Evolutionary conservation across 2,329 filamentous ascomycete genomes (phyloP), one percentile per base, ranked within the genome.

Genomic region (Neonectria coccinea): DNA sequence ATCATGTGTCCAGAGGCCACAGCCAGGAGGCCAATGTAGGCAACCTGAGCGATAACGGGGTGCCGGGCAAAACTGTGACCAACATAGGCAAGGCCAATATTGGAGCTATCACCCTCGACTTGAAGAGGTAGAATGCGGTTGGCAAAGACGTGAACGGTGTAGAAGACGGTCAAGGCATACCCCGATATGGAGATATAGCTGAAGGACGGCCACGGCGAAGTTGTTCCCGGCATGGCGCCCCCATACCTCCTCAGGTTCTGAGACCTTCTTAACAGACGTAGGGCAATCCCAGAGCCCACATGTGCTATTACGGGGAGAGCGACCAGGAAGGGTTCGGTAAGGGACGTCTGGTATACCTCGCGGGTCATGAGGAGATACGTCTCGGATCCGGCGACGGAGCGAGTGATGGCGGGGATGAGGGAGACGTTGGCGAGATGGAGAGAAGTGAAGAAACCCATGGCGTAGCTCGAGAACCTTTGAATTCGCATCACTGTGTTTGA

Each of bases 381-480:
- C 76, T 97, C 94, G 65, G 92, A 92, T 56, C 89, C 86, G 9
- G 90, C 82, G 7, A 96, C 87, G 50, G 91, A 93, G 62, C 85
- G 87, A 44, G 92, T 93, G 54, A 90, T 72, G 41, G 96, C 87
- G 0, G 93, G 94, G 68, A 97, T 90, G 47, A 97, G 78, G 8
- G 92, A 92, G 36, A 93, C 95, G 73, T 94, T 97, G 73, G 89
- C 85, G 67, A 96, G 83, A 81, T 97, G 94, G 62, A 96, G 84
- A 31, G 88, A 84, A 36, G 91, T 86, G 81, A 95, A 97, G 69
- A 92, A 81, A 67, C 88, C 88, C 75, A 93, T 94, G 69, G 92
- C 89, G 81, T 97, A 97, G 70, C 92, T 93, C 1, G 93, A 96
- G 83, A 97, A 97, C 77, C 89, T 91, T 79, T 98, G 96, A 39